These are phyloP conservation scores for Fraxinus angustifolia DNA, from an alignment of 305 asterid genomes.

Conservation along the genomic window DNA sequence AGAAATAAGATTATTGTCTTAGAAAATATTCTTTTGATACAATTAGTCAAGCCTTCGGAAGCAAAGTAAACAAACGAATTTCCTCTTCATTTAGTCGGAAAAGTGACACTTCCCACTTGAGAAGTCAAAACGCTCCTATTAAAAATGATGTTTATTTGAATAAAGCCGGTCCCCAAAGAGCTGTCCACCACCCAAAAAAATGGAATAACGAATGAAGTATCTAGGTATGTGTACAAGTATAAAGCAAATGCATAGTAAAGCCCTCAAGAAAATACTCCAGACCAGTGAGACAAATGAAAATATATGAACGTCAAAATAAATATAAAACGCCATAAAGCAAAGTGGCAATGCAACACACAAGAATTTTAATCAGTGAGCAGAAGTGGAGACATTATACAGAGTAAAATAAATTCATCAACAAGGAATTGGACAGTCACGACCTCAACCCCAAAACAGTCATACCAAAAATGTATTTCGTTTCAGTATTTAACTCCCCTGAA, in stretches of 20 bases:
- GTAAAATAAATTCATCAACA: background rate
- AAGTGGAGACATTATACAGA: background rate
- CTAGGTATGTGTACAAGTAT: background rate
- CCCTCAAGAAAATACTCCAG: constrained; percentile 4
- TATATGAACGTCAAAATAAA: background rate
- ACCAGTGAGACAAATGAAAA: constrained; percentile 1
- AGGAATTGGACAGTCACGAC: background rate
- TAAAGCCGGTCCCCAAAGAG: background rate
- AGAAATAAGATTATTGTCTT: background rate
- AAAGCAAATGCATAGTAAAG: background rate
- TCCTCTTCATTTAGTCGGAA: background rate
- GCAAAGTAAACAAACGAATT: background rate
- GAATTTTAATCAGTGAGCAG: background rate
- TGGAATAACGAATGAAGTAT: background rate
- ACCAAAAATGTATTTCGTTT: background rate
- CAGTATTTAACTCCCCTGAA: background rate
- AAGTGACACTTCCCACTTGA: background rate
- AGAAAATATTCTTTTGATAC: background rate
- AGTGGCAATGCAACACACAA: background rate
- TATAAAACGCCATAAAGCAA: background rate
- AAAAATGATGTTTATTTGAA: background rate
- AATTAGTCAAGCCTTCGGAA: background rate
- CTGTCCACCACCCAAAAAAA: background rate
- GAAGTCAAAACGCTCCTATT: background rate
- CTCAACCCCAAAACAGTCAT: background rate